Evolutionary conservation across 768 basidiomycete genomes (phyloP), one percentile per base, ranked within the genome.

Genomic region (Hygrophoropsis aurantiaca): DNA sequence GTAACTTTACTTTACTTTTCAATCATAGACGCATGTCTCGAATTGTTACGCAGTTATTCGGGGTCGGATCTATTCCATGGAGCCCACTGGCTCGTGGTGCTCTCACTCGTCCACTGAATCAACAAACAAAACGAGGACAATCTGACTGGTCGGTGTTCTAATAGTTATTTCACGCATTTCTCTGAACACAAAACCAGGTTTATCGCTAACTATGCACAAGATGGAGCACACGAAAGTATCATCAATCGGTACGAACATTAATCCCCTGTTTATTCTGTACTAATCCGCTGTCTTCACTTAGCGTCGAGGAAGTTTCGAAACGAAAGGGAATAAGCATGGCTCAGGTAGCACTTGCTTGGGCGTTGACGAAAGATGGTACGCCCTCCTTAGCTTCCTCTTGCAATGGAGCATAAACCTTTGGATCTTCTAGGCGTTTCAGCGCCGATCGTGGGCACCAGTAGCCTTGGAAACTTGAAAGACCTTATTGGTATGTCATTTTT

Each of bases 21-120:
- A 9, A 20, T n/a, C 19, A 47, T 34, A 16, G 16, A 20, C 6
- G n/a, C 15, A 11, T 33, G 16, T 3, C 40, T 50, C 56, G 38
- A 32, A 49, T 13, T 11, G 19, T 32, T 34, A n/a, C 19, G 11
- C 18, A 74, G 55, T 63, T 68, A 56, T 69, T 72, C 45, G 75
- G 75, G 39, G 67, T 73, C 23, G 77, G 75, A 1, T 57, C 65
- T 20, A 73, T 77, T 42, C 74, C 74, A 6, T 78, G 75, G 75
- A 68, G 66, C 11, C 74, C 74, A 5, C 60, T 74, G 11, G 68
- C 63, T 11, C 64, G 68, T 18, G 72, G 73, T 8, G 58, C 59
- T 44, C 64, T 68, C 36, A 58, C 66, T 15, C 61, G 70, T 27
- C 66, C 73, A 11, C 37, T 64, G 32, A 58, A 64, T 11, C 55